Base-by-base conservation (phyloP, 768 basidiomycete genomes). In the Tricholoma bakamatsutake region DNA sequence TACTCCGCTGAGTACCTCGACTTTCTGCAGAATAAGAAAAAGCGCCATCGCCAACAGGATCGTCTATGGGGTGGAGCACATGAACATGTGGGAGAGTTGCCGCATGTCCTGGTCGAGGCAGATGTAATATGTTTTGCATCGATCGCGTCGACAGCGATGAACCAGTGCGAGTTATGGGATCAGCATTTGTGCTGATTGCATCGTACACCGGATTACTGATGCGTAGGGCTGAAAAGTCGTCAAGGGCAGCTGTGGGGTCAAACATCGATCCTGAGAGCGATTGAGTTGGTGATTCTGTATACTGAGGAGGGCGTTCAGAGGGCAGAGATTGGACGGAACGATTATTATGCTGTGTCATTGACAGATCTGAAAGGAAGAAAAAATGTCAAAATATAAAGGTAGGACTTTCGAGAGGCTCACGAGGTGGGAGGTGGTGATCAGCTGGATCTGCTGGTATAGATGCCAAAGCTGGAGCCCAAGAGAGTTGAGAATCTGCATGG, bases 91-190 rank as follows among this genome's bases (percentile, higher is more conserved):
- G 74, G 11, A 80, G 63, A 11, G 79, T 76, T 48, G 76, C 68
- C 7, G 72, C 72, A 61, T 76, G 71, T 50, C 75, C 71, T 49
- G 73, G 75, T 48, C 62, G 67, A 49, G 62, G 63, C 12, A 59
- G 53, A 58, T 62, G 66, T 50, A 56, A 59, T 21, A 64, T 34
- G 39, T 66, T 62, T 54, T 69, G 66, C 28, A 60, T 50, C 5
- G 73, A 67, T 50, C 73, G 76, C 61, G 73, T 67, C 13, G 83
- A 82, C 76, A 84, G 78, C 31, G 84, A 80, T 17, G 84, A 84
- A 15, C 77, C 77, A 4, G 78, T 75, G 28, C 83, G 78, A 54
- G 77, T 75, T 12, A 84, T 67, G 45, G 80, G 78, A 58, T 85
- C 84, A 34, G 49, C 57, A 55, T 64, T 35, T 65, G 62, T 56